Conservation (phyloP, 352 stramenopile species). For the Pythium folliculosum region DNA sequence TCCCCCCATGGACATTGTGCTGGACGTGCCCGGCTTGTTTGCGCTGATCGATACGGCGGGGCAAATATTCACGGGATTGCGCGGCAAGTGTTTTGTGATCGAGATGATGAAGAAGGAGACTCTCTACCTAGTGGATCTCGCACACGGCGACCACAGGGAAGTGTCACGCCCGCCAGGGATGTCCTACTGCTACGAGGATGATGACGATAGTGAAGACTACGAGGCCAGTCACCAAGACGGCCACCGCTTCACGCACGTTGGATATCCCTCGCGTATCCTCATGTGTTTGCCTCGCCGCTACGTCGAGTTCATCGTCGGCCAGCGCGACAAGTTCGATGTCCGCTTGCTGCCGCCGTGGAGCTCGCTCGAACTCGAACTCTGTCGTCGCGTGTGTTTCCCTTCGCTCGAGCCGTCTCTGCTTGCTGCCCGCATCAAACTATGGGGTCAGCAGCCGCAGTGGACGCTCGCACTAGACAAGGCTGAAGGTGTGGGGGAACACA, state of each 20-base stretch:
- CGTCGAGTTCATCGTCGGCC: not conserved
- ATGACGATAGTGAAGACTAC: no score
- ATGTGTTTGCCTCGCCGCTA: not conserved
- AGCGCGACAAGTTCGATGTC: not conserved
- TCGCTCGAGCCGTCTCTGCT: not conserved
- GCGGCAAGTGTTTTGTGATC: not conserved
- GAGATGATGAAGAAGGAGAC: constrained; percentile 5
- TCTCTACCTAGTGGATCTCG: not conserved
- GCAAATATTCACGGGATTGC: not conserved
- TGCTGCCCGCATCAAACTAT: not conserved
- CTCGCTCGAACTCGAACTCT: not conserved
- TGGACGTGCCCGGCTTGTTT: not conserved
- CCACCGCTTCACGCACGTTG: not conserved
- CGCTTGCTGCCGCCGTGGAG: not conserved
- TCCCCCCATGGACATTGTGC: constrained; percentile 1
- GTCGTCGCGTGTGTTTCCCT: not conserved
- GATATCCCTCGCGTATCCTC: not conserved
- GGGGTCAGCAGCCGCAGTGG: not conserved
- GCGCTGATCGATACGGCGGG: not conserved
- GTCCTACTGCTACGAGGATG: no score
- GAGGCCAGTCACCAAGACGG: not conserved
- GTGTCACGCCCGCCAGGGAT: no score
- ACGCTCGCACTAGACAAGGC: not conserved
- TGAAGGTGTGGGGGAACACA: no score
- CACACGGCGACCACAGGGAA: not conserved